Percentiles rank a stretch among this genome's conserved stretches.
Conservation (phyloP, 2,329 filamentous ascomycete genomes). For the Hymenoscyphus fraxineus region DNA sequence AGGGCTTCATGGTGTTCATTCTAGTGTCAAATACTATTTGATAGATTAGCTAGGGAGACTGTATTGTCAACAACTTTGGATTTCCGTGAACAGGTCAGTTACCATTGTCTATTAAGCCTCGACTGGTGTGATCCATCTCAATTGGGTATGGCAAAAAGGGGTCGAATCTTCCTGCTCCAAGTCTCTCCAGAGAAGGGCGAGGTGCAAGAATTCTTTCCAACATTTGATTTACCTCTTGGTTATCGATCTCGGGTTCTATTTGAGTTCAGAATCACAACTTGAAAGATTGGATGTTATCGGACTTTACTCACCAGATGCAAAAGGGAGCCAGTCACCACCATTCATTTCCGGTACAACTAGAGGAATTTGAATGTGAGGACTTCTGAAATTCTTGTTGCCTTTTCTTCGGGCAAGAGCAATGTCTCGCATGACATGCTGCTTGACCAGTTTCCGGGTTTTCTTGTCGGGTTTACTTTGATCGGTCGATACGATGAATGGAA, state of each 20-base stretch:
- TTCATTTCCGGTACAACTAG: neutral
- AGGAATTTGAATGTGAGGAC: neutral
- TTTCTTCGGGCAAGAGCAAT: neutral
- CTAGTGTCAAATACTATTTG: neutral
- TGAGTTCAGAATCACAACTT: neutral
- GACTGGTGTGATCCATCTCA: neutral
- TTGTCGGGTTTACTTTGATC: neutral
- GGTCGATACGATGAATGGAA: neutral
- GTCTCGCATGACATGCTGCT: neutral
- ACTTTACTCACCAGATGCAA: neutral
- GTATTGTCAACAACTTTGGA: neutral
- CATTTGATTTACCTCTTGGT: neutral
- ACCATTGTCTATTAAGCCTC: neutral
- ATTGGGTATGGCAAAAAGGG: neutral
- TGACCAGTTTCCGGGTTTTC: neutral
- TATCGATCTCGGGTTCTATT: neutral
- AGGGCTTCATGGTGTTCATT: neutral
- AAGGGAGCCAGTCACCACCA: neutral
- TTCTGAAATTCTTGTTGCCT: neutral
- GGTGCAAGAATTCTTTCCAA: neutral
- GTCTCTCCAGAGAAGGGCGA: neutral
- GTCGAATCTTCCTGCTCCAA: neutral
- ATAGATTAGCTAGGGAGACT: neutral
- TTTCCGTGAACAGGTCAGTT: neutral
- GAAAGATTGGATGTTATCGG: neutral